phyloP scores from a whole-genome alignment of 2,329 filamentous ascomycete genomes.

The Cladophialophora exuberans region DNA sequence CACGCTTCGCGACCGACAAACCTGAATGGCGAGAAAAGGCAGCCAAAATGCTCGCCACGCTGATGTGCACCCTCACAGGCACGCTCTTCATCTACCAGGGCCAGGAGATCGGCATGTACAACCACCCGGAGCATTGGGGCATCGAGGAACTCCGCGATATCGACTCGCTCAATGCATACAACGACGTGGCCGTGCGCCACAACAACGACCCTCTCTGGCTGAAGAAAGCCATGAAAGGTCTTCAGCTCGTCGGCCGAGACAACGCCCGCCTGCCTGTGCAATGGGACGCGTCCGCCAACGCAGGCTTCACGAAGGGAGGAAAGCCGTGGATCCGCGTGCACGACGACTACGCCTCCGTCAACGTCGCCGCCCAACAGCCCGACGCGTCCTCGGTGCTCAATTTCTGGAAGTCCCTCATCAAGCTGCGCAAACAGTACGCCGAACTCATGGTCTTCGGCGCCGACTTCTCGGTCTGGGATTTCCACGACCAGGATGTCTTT shows the following conservation, averaged over 20 bases:
- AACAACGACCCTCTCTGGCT: conserved; percentile 42
- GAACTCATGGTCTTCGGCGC: conserved; percentile 69
- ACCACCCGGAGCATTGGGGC: conserved; percentile 53
- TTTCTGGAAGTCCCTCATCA: conserved; percentile 65
- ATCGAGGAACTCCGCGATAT: conserved; percentile 42
- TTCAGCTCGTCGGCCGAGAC: conserved; percentile 56
- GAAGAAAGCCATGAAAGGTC: conserved; percentile 56
- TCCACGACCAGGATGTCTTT: conserved; percentile 58
- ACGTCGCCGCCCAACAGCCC: conserved; percentile 55
- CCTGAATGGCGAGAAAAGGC: conserved; percentile 54
- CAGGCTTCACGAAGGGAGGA: conserved; percentile 63
- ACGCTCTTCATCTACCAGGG: conserved; percentile 62
- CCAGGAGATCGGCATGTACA: conserved; percentile 61
- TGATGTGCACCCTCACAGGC: conserved; percentile 58
- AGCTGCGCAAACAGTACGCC: conserved; percentile 61
- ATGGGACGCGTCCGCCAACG: conserved; percentile 64
- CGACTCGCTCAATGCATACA: conserved; percentile 45
- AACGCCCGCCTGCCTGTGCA: conserved; percentile 74
- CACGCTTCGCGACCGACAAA: conserved; percentile 56
- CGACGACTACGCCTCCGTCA: conserved; percentile 64
- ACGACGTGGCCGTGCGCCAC: conserved; percentile 41
- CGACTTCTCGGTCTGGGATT: conserved; percentile 60
- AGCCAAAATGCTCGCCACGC: conserved; percentile 63
- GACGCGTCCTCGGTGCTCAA: conserved; percentile 56
- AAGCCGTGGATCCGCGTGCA: conserved; percentile 74